Percentiles rank a stretch among this genome's conserved stretches.
phyloP scores from a whole-genome alignment of 352 stramenopile genomes.

The Globisporangium barbulae region DNA sequence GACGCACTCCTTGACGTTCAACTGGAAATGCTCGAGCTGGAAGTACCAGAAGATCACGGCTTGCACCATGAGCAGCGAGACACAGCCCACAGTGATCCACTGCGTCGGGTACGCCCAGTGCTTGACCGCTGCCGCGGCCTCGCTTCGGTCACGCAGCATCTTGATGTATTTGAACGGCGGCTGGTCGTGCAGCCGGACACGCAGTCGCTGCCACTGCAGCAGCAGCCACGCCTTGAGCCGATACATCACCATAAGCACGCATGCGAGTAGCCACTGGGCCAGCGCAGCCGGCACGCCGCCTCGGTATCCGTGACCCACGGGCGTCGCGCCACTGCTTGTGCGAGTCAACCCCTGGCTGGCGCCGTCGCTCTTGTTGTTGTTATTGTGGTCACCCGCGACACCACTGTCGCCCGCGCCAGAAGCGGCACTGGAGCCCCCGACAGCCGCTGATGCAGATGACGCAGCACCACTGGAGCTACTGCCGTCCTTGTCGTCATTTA shows the following conservation, averaged over 20 bases:
- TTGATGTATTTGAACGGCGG: conserved; percentile 15
- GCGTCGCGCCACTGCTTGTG: background rate
- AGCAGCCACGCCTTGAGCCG: conserved; percentile 23
- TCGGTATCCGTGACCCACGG: conserved; percentile 5
- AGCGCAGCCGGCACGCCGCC: conserved; percentile 13
- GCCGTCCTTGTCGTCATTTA: conserved; percentile 16
- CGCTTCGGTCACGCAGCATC: conserved; percentile 11
- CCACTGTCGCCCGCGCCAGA: background rate
- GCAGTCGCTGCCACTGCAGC: conserved; percentile 26
- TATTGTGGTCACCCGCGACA: background rate
- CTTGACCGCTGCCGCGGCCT: conserved; percentile 32
- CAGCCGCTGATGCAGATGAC: too few species aligned
- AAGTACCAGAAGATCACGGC: conserved; percentile 44
- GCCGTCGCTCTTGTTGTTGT: conserved; percentile 11
- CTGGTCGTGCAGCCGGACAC: conserved; percentile 24
- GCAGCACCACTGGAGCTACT: conserved; percentile 7
- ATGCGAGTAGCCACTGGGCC: conserved; percentile 17
- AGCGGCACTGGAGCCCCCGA: background rate
- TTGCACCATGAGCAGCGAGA: conserved; percentile 45
- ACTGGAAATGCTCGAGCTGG: conserved; percentile 39
- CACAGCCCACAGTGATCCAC: conserved; percentile 58
- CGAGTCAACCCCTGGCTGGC: background rate
- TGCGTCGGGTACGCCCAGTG: conserved; percentile 67
- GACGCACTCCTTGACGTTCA: conserved; percentile 66
- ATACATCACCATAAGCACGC: conserved; percentile 17